Evolutionary conservation across 1,284 basidiomycete genomes (phyloP), one percentile per base, ranked within the genome.

Genomic region (Meripilus lineatus): DNA sequence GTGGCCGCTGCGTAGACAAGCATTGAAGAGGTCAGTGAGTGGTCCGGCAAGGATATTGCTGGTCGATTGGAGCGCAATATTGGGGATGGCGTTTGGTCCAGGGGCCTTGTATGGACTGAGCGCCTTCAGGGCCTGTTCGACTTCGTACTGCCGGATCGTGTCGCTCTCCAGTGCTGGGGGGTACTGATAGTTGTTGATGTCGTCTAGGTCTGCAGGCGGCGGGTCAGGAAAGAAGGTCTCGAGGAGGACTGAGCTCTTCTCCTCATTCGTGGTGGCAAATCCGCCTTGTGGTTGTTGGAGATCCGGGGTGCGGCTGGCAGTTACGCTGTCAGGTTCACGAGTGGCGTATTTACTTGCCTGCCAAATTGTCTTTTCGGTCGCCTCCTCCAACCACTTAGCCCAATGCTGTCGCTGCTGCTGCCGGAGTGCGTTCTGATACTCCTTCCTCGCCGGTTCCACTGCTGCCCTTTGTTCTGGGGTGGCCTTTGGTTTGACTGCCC

Each of bases 81-180:
- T 73, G 0, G 66, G 59, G 5, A 67, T 57, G 0, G 57, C 56
- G 32, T 66, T 65, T 0, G 63, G 60, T 0, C 66, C 63, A 0
- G 64, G 56, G 0, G 64, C 70, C 36, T 74, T 74, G 55, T 59
- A 63, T 0, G 61, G 55, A 2, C 47, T 47, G 0, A 61, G 50
- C 0, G 49, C 40, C 1, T 5, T 15, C 2, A 56, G 32, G 25
- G 6, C 6, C 17, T 21, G 7, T 20, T 11, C 6, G 32, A 15
- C 17, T 15, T 36, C 6, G 49, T 1, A 50, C 48, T 0, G 22
- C 28, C 3, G 10, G 15, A n/a, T 43, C 7, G 49, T 1, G 50
- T 49, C 0, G n/a, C n/a, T n/a, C n/a, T n/a, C n/a, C n/a, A n/a
- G n/a, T n/a, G n/a, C n/a, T n/a, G n/a, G 17, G 0, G 54, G 52